phyloP scores from a whole-genome alignment of 306 rosid genomes.

The Morella rubra region DNA sequence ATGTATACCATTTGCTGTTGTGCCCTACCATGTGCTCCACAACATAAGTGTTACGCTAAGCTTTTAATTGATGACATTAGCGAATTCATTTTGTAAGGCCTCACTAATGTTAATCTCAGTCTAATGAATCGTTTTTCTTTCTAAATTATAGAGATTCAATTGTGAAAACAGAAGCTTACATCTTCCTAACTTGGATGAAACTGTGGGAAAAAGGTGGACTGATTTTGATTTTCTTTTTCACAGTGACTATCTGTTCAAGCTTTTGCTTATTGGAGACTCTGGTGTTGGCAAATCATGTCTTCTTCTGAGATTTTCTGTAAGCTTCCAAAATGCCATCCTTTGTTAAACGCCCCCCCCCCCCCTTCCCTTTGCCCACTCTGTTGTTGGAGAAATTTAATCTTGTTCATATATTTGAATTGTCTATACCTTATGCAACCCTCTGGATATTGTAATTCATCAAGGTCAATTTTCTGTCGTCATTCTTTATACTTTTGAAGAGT shows the following conservation, averaged over 20 bases:
- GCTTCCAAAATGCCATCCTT: not conserved
- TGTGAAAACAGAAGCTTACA: not conserved
- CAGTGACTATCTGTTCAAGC: constrained; percentile 61
- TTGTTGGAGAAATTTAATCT: too few species aligned
- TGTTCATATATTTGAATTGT: too few species aligned
- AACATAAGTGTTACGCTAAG: not conserved
- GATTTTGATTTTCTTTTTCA: constrained; percentile 6
- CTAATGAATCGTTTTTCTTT: not conserved
- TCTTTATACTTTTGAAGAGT: too few species aligned
- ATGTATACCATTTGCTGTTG: not conserved
- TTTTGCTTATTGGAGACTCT: constrained; percentile 56
- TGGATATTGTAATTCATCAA: too few species aligned
- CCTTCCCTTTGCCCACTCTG: too few species aligned
- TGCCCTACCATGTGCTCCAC: not conserved
- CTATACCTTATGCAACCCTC: too few species aligned
- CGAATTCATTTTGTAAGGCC: not conserved
- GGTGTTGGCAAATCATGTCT: constrained; percentile 60
- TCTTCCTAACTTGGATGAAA: not conserved
- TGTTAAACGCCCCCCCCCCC: too few species aligned
- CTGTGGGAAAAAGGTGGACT: not conserved
- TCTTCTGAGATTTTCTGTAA: constrained; percentile 56
- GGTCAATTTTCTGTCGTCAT: too few species aligned
- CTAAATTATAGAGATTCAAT: not conserved
- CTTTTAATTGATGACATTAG: not conserved
- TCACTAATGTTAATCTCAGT: not conserved